phyloP scores from a whole-genome alignment of 148 eudicot genomes.

The Beta vulgaris region DNA sequence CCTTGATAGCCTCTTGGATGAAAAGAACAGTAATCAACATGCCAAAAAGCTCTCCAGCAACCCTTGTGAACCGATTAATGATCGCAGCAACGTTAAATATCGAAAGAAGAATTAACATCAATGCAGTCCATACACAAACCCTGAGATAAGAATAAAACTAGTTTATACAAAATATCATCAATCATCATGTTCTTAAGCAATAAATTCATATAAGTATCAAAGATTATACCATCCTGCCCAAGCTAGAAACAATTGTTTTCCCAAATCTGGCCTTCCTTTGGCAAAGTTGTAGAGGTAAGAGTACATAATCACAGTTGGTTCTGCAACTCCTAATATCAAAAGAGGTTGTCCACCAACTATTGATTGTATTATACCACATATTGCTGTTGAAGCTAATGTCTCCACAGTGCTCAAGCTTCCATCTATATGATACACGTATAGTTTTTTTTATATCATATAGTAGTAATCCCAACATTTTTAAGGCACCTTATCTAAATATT shows the following conservation, averaged over 20 bases:
- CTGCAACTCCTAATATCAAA: constrained; percentile 70
- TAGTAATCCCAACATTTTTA: no score
- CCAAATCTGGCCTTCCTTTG: constrained; percentile 42
- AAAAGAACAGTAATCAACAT: constrained; percentile 69
- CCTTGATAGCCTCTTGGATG: constrained; percentile 74
- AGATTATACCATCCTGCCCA: constrained; percentile 64
- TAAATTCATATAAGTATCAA: no score
- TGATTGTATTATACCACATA: constrained; percentile 69
- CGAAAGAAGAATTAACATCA: constrained; percentile 54
- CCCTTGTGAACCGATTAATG: constrained; percentile 58
- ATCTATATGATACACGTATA: constrained; percentile 33
- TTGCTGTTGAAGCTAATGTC: constrained; percentile 75
- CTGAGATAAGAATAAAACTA: constrained; percentile 21
- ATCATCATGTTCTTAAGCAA: neutral
- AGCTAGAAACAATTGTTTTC: constrained; percentile 50
- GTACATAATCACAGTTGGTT: constrained; percentile 78
- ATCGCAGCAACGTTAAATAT: constrained; percentile 50
- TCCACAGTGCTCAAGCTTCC: constrained; percentile 71
- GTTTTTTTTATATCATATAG: no score
- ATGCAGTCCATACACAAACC: constrained; percentile 71
- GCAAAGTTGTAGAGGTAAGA: constrained; percentile 63
- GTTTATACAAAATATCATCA: neutral
- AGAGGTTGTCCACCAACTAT: constrained; percentile 73
- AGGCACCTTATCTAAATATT: no score
- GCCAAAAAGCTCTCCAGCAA: constrained; percentile 71